Evolutionary conservation across 2,329 filamentous ascomycete genomes (phyloP).

Genomic region (Penicillium sp.): DNA sequence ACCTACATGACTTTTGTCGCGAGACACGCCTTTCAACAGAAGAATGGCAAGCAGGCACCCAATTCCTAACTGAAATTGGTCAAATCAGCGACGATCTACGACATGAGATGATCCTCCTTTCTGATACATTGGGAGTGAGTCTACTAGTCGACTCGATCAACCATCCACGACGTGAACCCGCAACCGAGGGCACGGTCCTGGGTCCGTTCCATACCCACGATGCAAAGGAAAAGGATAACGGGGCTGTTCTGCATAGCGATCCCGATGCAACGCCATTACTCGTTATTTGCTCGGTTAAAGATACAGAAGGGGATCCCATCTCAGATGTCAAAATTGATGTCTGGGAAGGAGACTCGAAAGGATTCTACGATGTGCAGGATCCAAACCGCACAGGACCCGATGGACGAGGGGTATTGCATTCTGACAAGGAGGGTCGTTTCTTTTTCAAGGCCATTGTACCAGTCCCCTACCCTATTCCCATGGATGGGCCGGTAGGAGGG

Average conservation of each 20-base stretch:
- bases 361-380: neutral
- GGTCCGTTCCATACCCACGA: conserved; percentile 30
- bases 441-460: neutral
- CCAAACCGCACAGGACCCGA: neutral
- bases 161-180: conserved; percentile 15
- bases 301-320: neutral
- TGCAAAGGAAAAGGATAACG: conserved; percentile 19
- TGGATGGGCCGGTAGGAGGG: neutral
- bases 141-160: conserved; percentile 27
- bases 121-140: conserved; percentile 25
- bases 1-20: conserved; percentile 72
- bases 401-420: neutral
- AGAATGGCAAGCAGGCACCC: conserved; percentile 68
- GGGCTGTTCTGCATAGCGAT: conserved; percentile 19
- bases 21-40: conserved; percentile 68
- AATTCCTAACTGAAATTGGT: conserved; percentile 65
- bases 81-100: conserved; percentile 60
- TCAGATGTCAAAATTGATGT: neutral
- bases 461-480: neutral
- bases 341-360: neutral
- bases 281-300: neutral
- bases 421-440: neutral
- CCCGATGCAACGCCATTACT: conserved; percentile 2
- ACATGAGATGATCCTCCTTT: conserved; percentile 21
- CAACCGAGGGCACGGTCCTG: conserved; percentile 27